Base-by-base conservation (phyloP, 139 green algal species). In the Picochlorum sp. region DNA sequence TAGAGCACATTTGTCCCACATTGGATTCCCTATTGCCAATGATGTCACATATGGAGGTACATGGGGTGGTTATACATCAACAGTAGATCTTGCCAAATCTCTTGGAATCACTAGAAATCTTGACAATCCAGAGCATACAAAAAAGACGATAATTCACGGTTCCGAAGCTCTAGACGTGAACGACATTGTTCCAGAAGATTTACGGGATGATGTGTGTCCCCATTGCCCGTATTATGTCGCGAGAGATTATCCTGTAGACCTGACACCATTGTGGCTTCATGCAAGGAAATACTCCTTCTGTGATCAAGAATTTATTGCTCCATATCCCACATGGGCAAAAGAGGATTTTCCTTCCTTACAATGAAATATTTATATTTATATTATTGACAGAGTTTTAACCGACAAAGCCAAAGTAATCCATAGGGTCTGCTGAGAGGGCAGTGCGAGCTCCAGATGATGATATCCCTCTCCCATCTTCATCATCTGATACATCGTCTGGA, bases 1-100 rank as follows among this genome's bases (percentile, higher is more conserved):
- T 16, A 70, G 78, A 26, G 85, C 85, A 21, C 86, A 92, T 63
- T 74, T 92, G 54, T 61, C 80, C 55, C 31, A 72, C 28, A 37
- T 85, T 56, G 86, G 86, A 3, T 71, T 88, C 66, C 86, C 86
- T 41, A 85, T 93, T 47, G 86, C 79, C 41, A 92, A 91, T 64
- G 86, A 93, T 26, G 34, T 24, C 6, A 70, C 79, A 67, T 90
- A 90, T 49, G 83, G 83, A 16, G 83, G 83, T 13, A 72, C 34
- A 3, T 83, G 63, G 24, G 37, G 15, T 13, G n/a, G 47, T 0
- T 54, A 54, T 54, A 26, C n/a, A 26, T 54, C 47, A 26, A 20
- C 47, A 20, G n/a, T 20, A 10, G 47, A 54, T 20, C 47, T 54
- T 54, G 47, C 18, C 6, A 54, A 54, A 41, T 41, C 34, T 41